These are phyloP conservation scores for Iris macrosiphon DNA, from an alignment of 106 monocot genomes.

Conservation along the genomic window DNA sequence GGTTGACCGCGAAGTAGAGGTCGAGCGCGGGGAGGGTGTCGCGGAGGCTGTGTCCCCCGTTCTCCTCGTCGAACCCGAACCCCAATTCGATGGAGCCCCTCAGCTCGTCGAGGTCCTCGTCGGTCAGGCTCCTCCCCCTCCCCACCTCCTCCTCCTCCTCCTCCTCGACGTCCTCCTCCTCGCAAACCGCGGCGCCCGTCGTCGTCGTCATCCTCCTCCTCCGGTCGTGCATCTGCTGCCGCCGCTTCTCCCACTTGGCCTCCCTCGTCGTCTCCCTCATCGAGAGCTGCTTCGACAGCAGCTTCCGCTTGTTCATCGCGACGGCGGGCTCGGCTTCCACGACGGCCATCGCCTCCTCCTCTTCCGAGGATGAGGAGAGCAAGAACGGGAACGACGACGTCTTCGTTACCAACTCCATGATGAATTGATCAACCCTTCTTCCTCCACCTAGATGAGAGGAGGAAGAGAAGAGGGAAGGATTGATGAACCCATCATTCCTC, in stretches of 20 bases:
- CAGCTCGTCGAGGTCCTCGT: constrained; percentile 82
- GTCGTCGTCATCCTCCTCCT: constrained; percentile 5
- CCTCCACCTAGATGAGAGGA: too few relatives aligned
- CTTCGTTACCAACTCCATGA: too few relatives aligned
- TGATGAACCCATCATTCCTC: too few relatives aligned
- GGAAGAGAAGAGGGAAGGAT: too few relatives aligned
- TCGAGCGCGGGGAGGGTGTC: constrained; percentile 67
- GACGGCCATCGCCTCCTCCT: too few relatives aligned
- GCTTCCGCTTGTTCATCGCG: constrained; percentile 27
- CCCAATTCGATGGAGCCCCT: constrained; percentile 73
- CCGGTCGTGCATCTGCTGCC: constrained; percentile 31
- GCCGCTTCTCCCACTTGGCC: constrained; percentile 61
- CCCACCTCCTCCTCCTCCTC: neutral
- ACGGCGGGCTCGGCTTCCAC: too few relatives aligned
- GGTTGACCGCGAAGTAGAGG: constrained; percentile 77
- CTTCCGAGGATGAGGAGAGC: too few relatives aligned
- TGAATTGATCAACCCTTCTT: too few relatives aligned
- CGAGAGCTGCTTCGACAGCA: constrained; percentile 57
- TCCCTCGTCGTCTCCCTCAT: constrained; percentile 71
- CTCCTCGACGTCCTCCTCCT: too few relatives aligned
- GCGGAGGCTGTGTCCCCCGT: constrained; percentile 47
- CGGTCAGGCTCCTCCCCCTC: constrained; percentile 47
- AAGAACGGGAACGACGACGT: too few relatives aligned
- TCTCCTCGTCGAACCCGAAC: constrained; percentile 73
- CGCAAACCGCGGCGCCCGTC: too few relatives aligned